Evolutionary conservation across 106 monocot genomes (phyloP), one percentile per base, ranked within the genome.

Genomic region (Vanilla planifolia): DNA sequence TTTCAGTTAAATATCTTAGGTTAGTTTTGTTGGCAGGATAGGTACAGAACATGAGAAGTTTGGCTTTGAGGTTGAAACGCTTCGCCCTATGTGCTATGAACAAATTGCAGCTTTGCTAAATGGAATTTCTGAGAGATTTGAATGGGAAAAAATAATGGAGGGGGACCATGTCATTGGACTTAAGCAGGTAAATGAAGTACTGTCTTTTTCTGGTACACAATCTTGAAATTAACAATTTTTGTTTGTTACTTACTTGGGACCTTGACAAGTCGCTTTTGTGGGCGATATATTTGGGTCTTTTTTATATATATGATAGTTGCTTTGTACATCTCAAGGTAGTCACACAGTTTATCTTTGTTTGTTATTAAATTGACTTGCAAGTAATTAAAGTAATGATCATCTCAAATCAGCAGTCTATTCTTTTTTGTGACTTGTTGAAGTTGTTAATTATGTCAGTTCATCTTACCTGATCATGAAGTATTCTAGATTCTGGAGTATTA

Each of bases 11-110:
- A 27, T 51, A 5, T 41, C 19, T 61, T 16, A 26, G 27, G 28
- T 47, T 6, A 24, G 27, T 45, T 59, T n/a, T 59, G 39, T 64
- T 66, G 25, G 67, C 86, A 96, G 95, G 75, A 96, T 96, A 75
- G 95, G 95, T 43, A 96, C 95, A n/a, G 95, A 96, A 74, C 95
- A 96, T 79, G 95, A 96, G 59, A 96, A 96, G 36, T 87, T 96
- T 71, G 95, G 95, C 34, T 96, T 96, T 63, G 80, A 96, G 64
- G 42, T 90, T 36, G 84, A 53, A 44, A 87, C 76, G 61, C 74
- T 96, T 39, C 86, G 72, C 20, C 90, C 95, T 55, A 90, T 91
- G 58, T 79, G 59, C 55, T 96, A 96, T 66, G 90, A 87, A 40
- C 90, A 96, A 62, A 96, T 96, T 52, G 58, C 75, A 48, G 78